Base-by-base conservation (phyloP, 2,329 filamentous ascomycete species). In the Trichoderma endophyticum region DNA sequence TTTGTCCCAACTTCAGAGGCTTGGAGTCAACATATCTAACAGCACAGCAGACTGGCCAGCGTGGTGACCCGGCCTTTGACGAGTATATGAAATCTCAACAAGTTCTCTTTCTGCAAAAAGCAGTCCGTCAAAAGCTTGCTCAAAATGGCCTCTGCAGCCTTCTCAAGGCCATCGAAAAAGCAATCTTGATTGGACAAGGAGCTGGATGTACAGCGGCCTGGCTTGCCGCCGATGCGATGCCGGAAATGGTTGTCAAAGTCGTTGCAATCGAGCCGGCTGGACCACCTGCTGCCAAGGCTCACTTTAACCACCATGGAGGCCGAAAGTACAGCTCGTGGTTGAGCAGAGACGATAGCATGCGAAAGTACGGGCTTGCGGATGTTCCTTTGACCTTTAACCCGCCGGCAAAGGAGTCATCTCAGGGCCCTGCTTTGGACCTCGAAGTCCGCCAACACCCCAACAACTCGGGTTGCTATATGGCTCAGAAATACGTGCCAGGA, bases 231-330 rank as follows among this genome's bases (percentile, higher is more conserved):
- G 88, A 90, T 74, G 77, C 79, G 3, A 77, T 82, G 4, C 87
- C 88, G 0, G 74, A 83, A 0, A 78, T 85, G 0, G 84, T 89
- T 2, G 82, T 82, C 24, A 84, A 79, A 0, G 82, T 89, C 24
- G 77, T 90, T 1, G 81, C 83, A 1, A 73, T 90, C 14, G 88
- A 90, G 75, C 87, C 87, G 0, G 77, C 80, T 4, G 87, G 87
- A 0, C 87, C 87, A 1, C 87, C 86, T 0, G 88, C 86, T 74
- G 80, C 79, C 12, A 75, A 67, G 1, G 73, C 75, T 2, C 65
- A 68, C 12, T 43, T 69, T 0, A 73, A 64, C 8, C 43, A 7
- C 28, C 48, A 15, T 11, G 67, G 7, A 2, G 28, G 30, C 14
- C 74, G 75, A 5, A 34, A 48, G 3, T 80, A 76, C 68, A 76